A percentile compares a stretch with the other conserved stretches of the same genome.
These are phyloP conservation scores for Septoria petroselini DNA, from an alignment of 2,329 filamentous ascomycete species.

Conservation along the genomic window DNA sequence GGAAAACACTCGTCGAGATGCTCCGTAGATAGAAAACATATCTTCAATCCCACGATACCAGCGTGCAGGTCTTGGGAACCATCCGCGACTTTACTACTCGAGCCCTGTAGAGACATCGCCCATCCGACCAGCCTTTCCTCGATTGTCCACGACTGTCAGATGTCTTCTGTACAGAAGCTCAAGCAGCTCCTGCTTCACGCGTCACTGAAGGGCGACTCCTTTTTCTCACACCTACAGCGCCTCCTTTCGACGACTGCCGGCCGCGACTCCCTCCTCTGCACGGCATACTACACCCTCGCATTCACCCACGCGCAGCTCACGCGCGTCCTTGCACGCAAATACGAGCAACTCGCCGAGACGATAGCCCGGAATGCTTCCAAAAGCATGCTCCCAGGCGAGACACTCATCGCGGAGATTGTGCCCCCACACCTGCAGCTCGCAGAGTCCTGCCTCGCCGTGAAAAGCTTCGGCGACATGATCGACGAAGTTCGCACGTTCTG, in stretches of 20 bases:
- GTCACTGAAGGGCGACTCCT: conserved; percentile 13
- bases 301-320: conserved; percentile 43
- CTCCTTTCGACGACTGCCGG: conserved; percentile 41
- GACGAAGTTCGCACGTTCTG: conserved; percentile 69
- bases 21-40: too few relatives aligned
- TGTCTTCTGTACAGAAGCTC: conserved; percentile 5
- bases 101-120: too few relatives aligned
- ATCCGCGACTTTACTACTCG: too few relatives aligned
- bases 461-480: conserved; percentile 60
- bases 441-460: conserved; percentile 36
- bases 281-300: conserved; percentile 45
- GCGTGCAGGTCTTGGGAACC: too few relatives aligned
- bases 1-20: too few relatives aligned
- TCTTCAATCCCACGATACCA: too few relatives aligned
- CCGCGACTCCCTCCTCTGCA: conserved; percentile 44
- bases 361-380: conserved; percentile 40
- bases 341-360: conserved; percentile 38
- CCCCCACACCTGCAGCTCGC: conserved; percentile 37
- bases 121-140: too few relatives aligned
- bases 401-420: conserved; percentile 40
- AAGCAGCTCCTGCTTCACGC: conserved; percentile 11
- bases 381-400: conserved; percentile 44
- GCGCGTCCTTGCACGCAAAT: conserved; percentile 38
- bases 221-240: conserved; percentile 25
- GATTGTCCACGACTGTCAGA: not conserved